Evolutionary conservation across 768 basidiomycete species (phyloP).

Genomic region (Leucosporidium yakuticum): DNA sequence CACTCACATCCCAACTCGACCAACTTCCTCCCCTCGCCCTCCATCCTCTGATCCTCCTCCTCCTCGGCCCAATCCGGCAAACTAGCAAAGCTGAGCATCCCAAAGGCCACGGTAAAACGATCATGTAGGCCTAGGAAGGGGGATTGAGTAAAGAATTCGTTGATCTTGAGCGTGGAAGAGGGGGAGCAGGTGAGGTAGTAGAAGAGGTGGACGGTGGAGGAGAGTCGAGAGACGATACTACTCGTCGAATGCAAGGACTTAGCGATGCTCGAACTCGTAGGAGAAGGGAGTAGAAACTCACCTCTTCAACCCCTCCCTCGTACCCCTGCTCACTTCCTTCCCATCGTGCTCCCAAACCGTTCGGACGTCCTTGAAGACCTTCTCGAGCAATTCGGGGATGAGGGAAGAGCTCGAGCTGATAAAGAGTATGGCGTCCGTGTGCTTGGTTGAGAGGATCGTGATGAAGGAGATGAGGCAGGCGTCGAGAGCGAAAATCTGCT

Average conservation of each 20-base stretch:
- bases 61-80: constrained; percentile 28
- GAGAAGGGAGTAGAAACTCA: neutral
- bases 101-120: constrained; percentile 15
- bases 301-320: neutral
- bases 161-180: constrained; percentile 7
- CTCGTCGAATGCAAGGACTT: neutral
- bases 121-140: neutral
- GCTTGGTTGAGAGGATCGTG: constrained; percentile 7
- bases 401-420: constrained; percentile 8
- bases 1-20: constrained; percentile 22
- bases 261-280: too few relatives aligned
- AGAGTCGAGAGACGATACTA: constrained; percentile 12
- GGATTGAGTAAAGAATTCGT: neutral
- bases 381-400: constrained; percentile 23
- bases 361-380: constrained; percentile 17
- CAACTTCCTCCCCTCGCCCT: constrained; percentile 8
- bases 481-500: constrained; percentile 11
- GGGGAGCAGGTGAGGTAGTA: constrained; percentile 30
- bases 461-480: constrained; percentile 14
- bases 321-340: neutral
- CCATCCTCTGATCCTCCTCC: too few relatives aligned
- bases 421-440: constrained; percentile 17
- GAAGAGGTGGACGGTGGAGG: constrained; percentile 14
- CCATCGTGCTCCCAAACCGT: constrained; percentile 32
- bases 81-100: constrained; percentile 23